Evolutionary conservation across 164 flowering plant species (phyloP), one percentile per base, ranked within the genome.

Genomic region (Annona cherimola): DNA sequence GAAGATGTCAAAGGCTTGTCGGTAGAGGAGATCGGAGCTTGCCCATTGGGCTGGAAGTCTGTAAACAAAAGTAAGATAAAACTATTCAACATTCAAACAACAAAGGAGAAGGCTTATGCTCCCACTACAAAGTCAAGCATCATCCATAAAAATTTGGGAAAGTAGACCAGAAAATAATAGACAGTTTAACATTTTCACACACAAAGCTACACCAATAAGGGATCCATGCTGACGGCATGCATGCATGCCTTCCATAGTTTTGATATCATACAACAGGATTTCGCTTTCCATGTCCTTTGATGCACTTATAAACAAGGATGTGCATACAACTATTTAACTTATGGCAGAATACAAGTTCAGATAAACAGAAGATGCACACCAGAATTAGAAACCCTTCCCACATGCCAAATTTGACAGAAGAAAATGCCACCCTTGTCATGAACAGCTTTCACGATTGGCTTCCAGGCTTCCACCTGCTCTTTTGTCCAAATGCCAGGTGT

Each of bases 381-480:
- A n/a, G 1, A 44, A 63, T 74, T 71, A 9, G 79, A 79, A 71
- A 74, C 79, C 57, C 82, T 70, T 6, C 82, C 82, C 8, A 57
- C 77, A 57, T 78, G 81, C 81, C 81, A 69, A 72, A 78, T 64
- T 41, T 76, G 82, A 66, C 82, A 79, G 45, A 79, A 70, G 78
- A 76, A 79, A 20, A 70, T 14, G 40, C 79, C 79, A 18, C 82
- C 82, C 70, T 79, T 79, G 4, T 67, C 79, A 74, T 79, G 82
- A 64, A 79, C 82, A 63, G 82, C 82, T n/a, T 79, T 71, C 44
- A 79, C 79, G 60, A 79, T 79, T 0, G 82, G 82, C 68, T 79
- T 79, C 82, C 82, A 79, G 16, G 82, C 79, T 76, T 79, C 79
- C 18, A 79, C 79, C 63, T 79, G 79, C 68, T 79, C 79, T 18